Base-by-base conservation (phyloP, 208 protist genomes). In the Crithidia fasciculata region DNA sequence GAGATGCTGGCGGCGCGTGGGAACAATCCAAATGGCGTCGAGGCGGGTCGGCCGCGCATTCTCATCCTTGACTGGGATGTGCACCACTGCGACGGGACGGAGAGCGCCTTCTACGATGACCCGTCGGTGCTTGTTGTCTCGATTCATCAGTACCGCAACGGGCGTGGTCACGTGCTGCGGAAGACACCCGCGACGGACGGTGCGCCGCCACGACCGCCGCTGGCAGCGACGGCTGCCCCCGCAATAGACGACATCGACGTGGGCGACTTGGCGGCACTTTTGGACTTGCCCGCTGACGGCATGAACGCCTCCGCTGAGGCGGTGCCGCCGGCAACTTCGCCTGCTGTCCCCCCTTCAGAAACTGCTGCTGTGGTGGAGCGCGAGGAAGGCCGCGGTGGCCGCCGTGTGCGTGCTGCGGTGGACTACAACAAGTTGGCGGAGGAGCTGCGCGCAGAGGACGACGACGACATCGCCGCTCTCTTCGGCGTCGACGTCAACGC, bases 41-140 rank as follows among this genome's bases (percentile, higher is more conserved):
- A 13, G 37, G 15, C 59, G 56, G 5, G 4, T 64, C 18, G n/a
- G 45, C 83, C 87, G 6, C 85, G 85, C 2, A 85, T 98, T 18
- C 64, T 98, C 2, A 96, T 99, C 45, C 19, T 99, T 44, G 97
- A 99, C 79, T 98, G 95, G 96, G 97, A 98, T 71, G 92, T 98
- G 9, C 96, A 98, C 56, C 96, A 99, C 83, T 93, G 98, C 62
- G 97, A 98, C 68, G 97, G 96, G 8, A 98, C 95, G 16, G 95
- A 99, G 77, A 88, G 81, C 58, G 91, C 98, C 43, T 98, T 98
- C 71, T 90, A 97, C 61, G 80, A 97, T 57, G 92, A 98, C 74
- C 87, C 87, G 2, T 91, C 83, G 28, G 92, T 98, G 6, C 83
- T 99, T 0, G 97, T 98, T 58, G 80, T 99, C 13, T 97, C 89